These are phyloP conservation scores for Trametes punicea DNA, from an alignment of 768 basidiomycete genomes.

Conservation along the genomic window DNA sequence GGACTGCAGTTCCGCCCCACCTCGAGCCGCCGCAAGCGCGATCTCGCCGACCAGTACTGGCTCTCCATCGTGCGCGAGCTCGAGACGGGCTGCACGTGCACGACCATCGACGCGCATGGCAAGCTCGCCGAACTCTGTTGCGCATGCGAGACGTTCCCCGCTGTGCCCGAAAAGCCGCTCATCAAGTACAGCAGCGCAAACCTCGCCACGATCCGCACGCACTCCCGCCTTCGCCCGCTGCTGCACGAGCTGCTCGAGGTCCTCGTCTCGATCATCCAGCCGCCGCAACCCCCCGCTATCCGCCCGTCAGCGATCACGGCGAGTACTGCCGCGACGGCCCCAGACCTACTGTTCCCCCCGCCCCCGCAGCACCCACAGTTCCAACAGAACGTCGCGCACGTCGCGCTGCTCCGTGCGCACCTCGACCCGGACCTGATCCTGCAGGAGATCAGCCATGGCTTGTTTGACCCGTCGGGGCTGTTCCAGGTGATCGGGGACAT, in stretches of 20 bases:
- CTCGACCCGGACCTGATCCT: conserved; percentile 82
- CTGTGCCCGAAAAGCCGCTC: conserved; percentile 38
- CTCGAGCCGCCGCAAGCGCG: conserved; percentile 67
- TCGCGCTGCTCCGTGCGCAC: conserved; percentile 63
- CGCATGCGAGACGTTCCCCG: conserved; percentile 39
- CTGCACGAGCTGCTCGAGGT: conserved; percentile 78
- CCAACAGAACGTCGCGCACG: conserved; percentile 60
- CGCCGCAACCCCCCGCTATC: conserved; percentile 31
- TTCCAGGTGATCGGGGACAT: conserved; percentile 77
- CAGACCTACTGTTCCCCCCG: conserved; percentile 56
- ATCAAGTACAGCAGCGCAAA: conserved; percentile 36
- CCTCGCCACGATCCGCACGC: conserved; percentile 60
- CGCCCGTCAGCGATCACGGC: conserved; percentile 25
- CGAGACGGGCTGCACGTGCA: conserved; percentile 78
- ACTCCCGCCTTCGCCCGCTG: conserved; percentile 67
- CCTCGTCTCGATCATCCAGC: conserved; percentile 80
- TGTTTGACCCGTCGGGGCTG: conserved; percentile 77
- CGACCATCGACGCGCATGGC: conserved; percentile 64
- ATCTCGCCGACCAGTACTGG: conserved; percentile 83
- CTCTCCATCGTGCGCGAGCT: conserved; percentile 74
- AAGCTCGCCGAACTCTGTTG: conserved; percentile 37
- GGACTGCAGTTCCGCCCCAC: conserved; percentile 80
- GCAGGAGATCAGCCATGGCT: conserved; percentile 71
- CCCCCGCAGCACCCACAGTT: conserved; percentile 56
- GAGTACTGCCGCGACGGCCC: no score